phyloP scores from a whole-genome alignment of 306 rosid species.

The Cyamopsis tetragonoloba region DNA sequence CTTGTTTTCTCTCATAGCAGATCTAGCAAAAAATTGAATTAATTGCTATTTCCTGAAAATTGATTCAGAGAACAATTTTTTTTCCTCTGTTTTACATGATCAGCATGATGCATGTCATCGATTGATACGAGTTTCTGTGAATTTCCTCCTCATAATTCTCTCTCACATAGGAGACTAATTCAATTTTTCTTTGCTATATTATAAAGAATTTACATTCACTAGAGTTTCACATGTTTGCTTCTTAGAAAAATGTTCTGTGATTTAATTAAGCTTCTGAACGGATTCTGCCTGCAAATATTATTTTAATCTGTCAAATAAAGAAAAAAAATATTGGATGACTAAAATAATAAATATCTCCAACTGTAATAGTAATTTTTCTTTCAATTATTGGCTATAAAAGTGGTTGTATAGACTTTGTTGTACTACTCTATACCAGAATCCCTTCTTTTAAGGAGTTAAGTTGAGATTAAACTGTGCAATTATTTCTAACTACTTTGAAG shows the following conservation, averaged over 20 bases:
- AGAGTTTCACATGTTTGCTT: conserved; percentile 1
- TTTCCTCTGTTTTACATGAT: not conserved
- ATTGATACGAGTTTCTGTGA: not conserved
- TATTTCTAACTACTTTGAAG: not conserved
- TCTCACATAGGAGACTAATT: not conserved
- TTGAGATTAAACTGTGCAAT: not conserved
- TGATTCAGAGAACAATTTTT: not conserved
- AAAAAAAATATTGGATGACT: not conserved
- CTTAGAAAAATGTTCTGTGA: not conserved
- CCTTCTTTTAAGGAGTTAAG: not conserved
- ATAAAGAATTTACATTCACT: not conserved
- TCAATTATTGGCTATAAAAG: not conserved
- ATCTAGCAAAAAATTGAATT: not conserved
- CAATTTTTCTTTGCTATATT: not conserved
- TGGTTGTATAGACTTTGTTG: not conserved
- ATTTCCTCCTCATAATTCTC: not conserved
- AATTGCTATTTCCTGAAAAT: not conserved
- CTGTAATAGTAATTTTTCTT: not conserved
- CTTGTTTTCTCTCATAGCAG: conserved; percentile 7
- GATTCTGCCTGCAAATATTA: no score
- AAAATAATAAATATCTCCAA: not conserved
- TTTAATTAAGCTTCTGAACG: not conserved
- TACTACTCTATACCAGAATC: no score
- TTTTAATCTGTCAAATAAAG: not conserved
- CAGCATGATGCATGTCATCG: not conserved